Percentiles rank a stretch among this genome's conserved stretches.
Evolutionary conservation across 2,329 filamentous ascomycete species (phyloP).

Genomic region (Laburnicola sp.): DNA sequence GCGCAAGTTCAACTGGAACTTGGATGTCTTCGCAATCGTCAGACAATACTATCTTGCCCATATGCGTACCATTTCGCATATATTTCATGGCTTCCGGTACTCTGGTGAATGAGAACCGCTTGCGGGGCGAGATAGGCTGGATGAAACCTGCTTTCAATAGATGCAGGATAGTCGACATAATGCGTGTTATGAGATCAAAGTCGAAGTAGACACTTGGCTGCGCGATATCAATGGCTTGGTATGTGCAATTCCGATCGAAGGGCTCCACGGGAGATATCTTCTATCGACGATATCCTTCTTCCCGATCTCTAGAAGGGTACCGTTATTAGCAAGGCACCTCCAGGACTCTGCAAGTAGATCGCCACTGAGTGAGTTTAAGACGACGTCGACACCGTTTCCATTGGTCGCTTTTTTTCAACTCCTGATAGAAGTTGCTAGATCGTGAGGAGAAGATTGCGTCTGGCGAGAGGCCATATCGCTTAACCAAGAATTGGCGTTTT

Average conservation of each 20-base stretch:
- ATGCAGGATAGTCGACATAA: neutral
- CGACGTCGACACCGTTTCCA: conserved; percentile 27
- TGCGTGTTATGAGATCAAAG: neutral
- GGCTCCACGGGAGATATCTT: conserved; percentile 17
- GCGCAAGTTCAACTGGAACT: neutral
- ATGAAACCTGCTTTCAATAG: conserved; percentile 23
- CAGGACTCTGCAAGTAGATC: conserved; percentile 44
- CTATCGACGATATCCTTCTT: conserved; percentile 18
- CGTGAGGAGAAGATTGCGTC: conserved; percentile 35
- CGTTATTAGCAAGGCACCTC: conserved; percentile 46
- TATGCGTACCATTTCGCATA: conserved; percentile 40
- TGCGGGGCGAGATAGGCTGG: conserved; percentile 35
- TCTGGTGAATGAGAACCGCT: conserved; percentile 20
- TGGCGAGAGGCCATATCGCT: conserved; percentile 25
- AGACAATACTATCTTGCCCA: conserved; percentile 47
- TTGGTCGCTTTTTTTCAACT: too few relatives aligned
- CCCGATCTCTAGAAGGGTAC: conserved; percentile 19
- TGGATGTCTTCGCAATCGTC: conserved; percentile 20
- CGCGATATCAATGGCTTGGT: conserved; percentile 3
- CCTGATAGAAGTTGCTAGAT: too few relatives aligned
- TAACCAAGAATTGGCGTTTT: conserved; percentile 31
- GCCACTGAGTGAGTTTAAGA: conserved; percentile 31
- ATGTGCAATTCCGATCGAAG: conserved; percentile 12
- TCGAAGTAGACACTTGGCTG: neutral
- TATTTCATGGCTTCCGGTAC: conserved; percentile 30